Evolutionary conservation across 2,329 filamentous ascomycete species (phyloP), one percentile per base, ranked within the genome.

Genomic region (Talaromyces sp.): DNA sequence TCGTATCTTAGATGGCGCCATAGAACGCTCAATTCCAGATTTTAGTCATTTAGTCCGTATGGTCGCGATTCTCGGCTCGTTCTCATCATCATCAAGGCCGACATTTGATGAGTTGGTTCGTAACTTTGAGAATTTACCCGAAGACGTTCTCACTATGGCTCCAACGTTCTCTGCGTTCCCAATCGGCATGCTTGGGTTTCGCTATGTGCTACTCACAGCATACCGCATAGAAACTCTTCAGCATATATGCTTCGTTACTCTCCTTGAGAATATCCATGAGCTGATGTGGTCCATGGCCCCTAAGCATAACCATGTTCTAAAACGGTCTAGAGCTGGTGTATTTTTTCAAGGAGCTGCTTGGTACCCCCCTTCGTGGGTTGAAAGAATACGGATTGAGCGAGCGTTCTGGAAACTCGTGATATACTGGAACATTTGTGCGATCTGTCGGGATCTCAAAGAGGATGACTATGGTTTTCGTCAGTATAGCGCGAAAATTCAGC

Each of bases 231-330:
- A 60, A 36, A 41, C n/a, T 36, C 58, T 57, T 40, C 31, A 28
- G 10, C 53, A 57, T 48, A 41, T 57, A 19, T 53, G 53, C 22
- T 46, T 60, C 46, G 37, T 53, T 37, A 39, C 28, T 57, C 39
- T 60, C 17, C 53, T 60, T 17, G 21, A 60, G n/a, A 60, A 60
- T 46, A 57, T 57, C 10, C 58, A 60, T 51, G 58, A 54, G n/a
- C 22, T 33, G 19, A 43, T 56, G 15, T 53, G 19, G 37, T 31
- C 15, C 36, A 11, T 19, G 22, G 41, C 21, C 11, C 10, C 2
- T 19, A 48, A 48, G 15, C n/a, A 17, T 8, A 21, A 17, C 8
- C 19, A 39, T 46, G n/a, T n/a, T n/a, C n/a, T 31, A 11, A 53
- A 53, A 41, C 13, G 5, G 36, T 41, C 51, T 53, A 41, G 15